A percentile compares a stretch with the other conserved stretches of the same genome.
Conservation (phyloP, 129 eudicot species). For the Cynara cardunculus region DNA sequence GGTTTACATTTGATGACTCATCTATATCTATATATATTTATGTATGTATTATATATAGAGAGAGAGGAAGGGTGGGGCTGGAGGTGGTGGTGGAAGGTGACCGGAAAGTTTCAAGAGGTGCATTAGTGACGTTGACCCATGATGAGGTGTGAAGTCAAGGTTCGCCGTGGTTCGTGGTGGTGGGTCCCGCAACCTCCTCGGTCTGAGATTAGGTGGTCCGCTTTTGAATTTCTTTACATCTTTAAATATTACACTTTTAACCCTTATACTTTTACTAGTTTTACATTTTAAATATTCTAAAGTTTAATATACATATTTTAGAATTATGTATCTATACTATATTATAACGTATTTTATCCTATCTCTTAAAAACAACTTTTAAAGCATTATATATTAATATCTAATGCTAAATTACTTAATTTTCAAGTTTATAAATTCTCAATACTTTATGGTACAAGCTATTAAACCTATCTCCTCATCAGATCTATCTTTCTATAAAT, state of each 20-base stretch:
- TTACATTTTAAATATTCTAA: background rate
- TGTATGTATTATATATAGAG: background rate
- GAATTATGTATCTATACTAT: too few species aligned
- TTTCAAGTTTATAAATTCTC: too few species aligned
- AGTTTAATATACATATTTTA: too few species aligned
- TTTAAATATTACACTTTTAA: background rate
- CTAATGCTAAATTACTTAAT: too few species aligned
- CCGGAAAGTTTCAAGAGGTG: conserved; percentile 31
- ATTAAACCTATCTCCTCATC: too few species aligned
- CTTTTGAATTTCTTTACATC: conserved; percentile 5
- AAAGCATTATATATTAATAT: too few species aligned
- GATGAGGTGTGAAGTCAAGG: conserved; percentile 29
- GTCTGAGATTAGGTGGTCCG: conserved; percentile 24
- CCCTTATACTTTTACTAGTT: background rate
- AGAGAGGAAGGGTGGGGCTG: background rate
- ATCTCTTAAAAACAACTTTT: too few species aligned
- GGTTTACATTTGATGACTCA: too few species aligned
- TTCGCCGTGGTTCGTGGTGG: conserved; percentile 14
- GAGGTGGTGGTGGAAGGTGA: conserved; percentile 38
- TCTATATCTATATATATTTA: background rate
- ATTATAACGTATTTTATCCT: too few species aligned
- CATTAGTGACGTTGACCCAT: conserved; percentile 38
- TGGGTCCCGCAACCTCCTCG: conserved; percentile 11
- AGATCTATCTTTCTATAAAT: too few species aligned
- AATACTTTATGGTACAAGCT: too few species aligned